A percentile compares a stretch with the other conserved stretches of the same genome.
These are phyloP conservation scores for Panaeolus papilionaceus DNA, from an alignment of 768 basidiomycete species.

Conservation along the genomic window DNA sequence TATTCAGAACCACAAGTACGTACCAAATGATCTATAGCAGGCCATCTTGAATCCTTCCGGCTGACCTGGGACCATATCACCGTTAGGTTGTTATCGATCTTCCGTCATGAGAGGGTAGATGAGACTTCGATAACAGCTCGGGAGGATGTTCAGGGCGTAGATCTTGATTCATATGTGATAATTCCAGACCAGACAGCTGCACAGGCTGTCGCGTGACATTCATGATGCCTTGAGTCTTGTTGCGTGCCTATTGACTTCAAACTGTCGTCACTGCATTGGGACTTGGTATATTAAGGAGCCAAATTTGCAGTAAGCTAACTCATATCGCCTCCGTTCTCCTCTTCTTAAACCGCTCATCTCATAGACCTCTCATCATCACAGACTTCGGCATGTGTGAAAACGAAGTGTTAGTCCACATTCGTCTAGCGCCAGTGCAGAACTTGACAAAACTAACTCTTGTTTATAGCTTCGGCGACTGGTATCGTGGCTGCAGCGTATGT, in stretches of 20 bases:
- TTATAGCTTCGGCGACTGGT: constrained; percentile 48
- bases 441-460: constrained; percentile 17
- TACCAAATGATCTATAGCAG: constrained; percentile 1
- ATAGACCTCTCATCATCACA: background rate
- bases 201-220: constrained; percentile 40
- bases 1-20: background rate
- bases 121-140: constrained; percentile 24
- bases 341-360: constrained; percentile 15
- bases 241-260: constrained; percentile 24
- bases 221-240: constrained; percentile 18
- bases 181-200: constrained; percentile 6
- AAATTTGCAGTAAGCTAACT: constrained; percentile 28
- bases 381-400: constrained; percentile 56
- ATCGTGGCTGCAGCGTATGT: constrained; percentile 49
- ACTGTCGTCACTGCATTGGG: constrained; percentile 30
- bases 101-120: constrained; percentile 25
- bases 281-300: constrained; percentile 35
- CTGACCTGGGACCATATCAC: constrained; percentile 19
- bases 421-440: constrained; percentile 17
- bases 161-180: constrained; percentile 17
- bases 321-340: constrained; percentile 21
- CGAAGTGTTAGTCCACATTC: constrained; percentile 52
- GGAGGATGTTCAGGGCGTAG: constrained; percentile 33
- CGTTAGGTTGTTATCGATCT: constrained; percentile 30
- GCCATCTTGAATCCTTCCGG: constrained; percentile 8